These are phyloP conservation scores for Lactarius sanguifluus DNA, from an alignment of 768 basidiomycete genomes.

Conservation along the genomic window DNA sequence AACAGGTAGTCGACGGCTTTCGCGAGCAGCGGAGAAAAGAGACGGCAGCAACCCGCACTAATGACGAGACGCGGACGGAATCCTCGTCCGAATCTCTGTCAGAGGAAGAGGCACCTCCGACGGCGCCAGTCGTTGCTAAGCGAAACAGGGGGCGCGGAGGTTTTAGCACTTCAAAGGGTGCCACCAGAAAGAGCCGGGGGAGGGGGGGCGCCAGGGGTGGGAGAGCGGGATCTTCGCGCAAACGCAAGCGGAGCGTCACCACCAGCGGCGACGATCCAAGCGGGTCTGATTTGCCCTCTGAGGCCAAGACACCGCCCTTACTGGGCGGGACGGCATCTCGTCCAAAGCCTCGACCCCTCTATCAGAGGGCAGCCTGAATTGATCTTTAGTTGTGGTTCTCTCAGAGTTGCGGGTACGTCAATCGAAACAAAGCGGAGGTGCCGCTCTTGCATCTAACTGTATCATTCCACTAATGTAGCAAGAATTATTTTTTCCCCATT, in stretches of 20 bases:
- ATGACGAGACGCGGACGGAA: not conserved
- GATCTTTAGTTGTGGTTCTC: not conserved
- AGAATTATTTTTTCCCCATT: not conserved
- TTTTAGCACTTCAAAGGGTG: not conserved
- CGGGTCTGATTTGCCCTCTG: not conserved
- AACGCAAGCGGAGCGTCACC: constrained; percentile 28
- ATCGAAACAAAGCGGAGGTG: not conserved
- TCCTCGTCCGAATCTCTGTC: constrained; percentile 5
- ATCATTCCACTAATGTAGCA: not conserved
- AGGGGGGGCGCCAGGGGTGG: constrained; percentile 21
- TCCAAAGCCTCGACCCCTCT: constrained; percentile 20
- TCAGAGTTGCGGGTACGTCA: not conserved
- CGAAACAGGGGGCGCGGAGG: constrained; percentile 13
- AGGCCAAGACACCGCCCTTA: constrained; percentile 33
- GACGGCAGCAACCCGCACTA: constrained; percentile 21
- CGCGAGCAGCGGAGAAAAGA: constrained; percentile 47
- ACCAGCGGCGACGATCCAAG: not conserved
- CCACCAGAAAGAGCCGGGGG: constrained; percentile 13
- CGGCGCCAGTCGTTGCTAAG: constrained; percentile 1
- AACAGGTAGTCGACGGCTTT: constrained; percentile 82
- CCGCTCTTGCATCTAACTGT: not conserved
- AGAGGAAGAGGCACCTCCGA: not conserved
- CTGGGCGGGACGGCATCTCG: constrained; percentile 16
- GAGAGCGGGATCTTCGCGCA: constrained; percentile 23
- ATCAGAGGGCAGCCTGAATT: constrained; percentile 13